A percentile compares a stretch with the other conserved stretches of the same genome.
phyloP scores from a whole-genome alignment of 306 rosid species.

The Trifolium subterraneum region DNA sequence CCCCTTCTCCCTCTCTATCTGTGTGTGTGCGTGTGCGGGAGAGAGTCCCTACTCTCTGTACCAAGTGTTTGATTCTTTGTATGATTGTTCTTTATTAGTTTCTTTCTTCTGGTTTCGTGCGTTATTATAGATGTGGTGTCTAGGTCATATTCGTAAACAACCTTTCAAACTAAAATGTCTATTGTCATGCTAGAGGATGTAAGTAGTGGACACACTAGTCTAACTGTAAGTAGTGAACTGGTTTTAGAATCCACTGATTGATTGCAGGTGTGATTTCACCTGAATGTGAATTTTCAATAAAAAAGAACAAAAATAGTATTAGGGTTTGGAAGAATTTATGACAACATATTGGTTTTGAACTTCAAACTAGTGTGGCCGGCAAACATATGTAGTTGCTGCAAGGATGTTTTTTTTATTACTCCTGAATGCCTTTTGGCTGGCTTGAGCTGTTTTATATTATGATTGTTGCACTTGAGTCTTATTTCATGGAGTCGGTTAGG shows the following conservation, averaged over 20 bases:
- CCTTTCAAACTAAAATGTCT: conserved; percentile 23
- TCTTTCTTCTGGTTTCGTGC: conserved; percentile 11
- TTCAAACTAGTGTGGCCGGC: not conserved
- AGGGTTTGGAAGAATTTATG: not conserved
- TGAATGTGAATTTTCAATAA: conserved; percentile 28
- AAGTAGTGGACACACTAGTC: conserved; percentile 12
- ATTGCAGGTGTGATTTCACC: conserved; percentile 37
- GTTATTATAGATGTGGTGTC: not conserved
- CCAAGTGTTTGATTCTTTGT: not conserved
- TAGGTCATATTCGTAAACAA: conserved; percentile 22
- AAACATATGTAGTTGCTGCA: conserved; percentile 12
- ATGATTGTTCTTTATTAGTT: not conserved
- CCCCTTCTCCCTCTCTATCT: conserved; percentile 22
- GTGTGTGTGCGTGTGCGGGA: not conserved
- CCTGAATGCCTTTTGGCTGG: not conserved
- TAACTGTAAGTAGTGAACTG: not conserved
- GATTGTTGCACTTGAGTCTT: not conserved
- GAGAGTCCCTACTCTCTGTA: conserved; percentile 14
- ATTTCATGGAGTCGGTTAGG: conserved; percentile 28
- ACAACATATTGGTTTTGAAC: conserved; percentile 1
- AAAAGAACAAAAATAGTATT: not conserved
- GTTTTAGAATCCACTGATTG: conserved; percentile 33
- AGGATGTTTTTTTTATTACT: conserved; percentile 12
- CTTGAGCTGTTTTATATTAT: not conserved
- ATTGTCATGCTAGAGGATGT: conserved; percentile 1